Percentiles rank a stretch among this genome's conserved stretches.
Conservation (phyloP, 2,329 filamentous ascomycete genomes). For the Fusarium burgessii region DNA sequence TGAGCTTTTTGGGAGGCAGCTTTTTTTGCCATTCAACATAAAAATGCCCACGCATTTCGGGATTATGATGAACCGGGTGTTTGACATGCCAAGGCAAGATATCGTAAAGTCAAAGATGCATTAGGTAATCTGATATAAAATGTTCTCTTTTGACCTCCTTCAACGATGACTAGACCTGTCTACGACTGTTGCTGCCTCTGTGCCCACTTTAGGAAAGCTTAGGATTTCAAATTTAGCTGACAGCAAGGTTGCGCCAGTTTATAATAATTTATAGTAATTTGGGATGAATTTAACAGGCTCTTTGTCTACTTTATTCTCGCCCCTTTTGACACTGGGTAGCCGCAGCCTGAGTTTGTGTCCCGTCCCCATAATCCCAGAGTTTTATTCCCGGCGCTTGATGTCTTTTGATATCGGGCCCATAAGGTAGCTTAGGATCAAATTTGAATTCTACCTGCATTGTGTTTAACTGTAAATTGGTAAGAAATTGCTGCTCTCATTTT, state of each 20-base stretch:
- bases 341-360: not conserved
- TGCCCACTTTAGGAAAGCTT: not conserved
- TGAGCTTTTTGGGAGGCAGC: not conserved
- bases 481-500: constrained; percentile 7
- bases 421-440: not conserved
- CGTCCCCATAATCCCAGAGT: not conserved
- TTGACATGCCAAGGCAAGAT: not conserved
- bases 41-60: constrained; percentile 3
- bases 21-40: not conserved
- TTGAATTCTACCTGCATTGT: not conserved
- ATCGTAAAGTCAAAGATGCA: not conserved
- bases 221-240: no score
- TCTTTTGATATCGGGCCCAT: not conserved
- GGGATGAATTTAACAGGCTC: no score
- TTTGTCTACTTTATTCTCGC: no score
- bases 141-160: constrained; percentile 20
- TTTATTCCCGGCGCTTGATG: not conserved
- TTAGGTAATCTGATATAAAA: constrained; percentile 2
- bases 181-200: not conserved
- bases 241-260: no score
- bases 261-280: no score
- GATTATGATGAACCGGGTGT: constrained; percentile 1
- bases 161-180: not conserved
- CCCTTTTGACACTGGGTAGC: no score
- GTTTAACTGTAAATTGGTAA: not conserved